phyloP scores from a whole-genome alignment of 805 yeast species.

The Lipomyces lipofer region DNA sequence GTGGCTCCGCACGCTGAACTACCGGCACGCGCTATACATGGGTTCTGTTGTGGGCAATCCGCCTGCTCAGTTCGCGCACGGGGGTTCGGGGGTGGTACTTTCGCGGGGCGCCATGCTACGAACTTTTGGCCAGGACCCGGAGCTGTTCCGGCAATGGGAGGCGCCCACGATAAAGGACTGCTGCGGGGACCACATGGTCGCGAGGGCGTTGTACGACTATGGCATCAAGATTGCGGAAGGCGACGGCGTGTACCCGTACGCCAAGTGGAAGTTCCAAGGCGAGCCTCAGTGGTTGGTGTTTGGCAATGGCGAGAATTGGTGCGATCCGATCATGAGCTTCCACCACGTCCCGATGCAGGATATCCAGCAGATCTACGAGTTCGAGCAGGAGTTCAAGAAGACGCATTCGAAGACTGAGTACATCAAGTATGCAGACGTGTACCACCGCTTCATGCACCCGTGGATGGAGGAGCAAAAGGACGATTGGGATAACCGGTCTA shows the following conservation, averaged over 20 bases:
- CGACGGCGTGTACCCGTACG: constrained; percentile 18
- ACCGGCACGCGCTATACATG: constrained; percentile 37
- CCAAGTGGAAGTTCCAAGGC: constrained; percentile 37
- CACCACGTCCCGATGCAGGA: constrained; percentile 37
- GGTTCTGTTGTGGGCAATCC: constrained; percentile 36
- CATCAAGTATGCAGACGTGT: constrained; percentile 37
- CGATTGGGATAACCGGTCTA: constrained; percentile 26
- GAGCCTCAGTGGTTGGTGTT: constrained; percentile 31
- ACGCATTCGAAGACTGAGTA: constrained; percentile 8
- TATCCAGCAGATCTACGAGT: constrained; percentile 36
- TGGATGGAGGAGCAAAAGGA: constrained; percentile 16
- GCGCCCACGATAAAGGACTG: constrained; percentile 29
- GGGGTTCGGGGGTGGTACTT: constrained; percentile 42
- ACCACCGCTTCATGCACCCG: constrained; percentile 37
- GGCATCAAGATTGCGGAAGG: constrained; percentile 22
- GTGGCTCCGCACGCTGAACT: constrained; percentile 33
- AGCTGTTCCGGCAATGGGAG: constrained; percentile 29
- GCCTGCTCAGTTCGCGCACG: constrained; percentile 40
- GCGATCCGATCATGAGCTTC: constrained; percentile 38
- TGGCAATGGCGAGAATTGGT: constrained; percentile 33
- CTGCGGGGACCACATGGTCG: constrained; percentile 43
- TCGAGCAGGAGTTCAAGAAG: constrained; percentile 35
- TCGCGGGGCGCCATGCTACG: constrained; percentile 40
- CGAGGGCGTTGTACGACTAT: constrained; percentile 32
- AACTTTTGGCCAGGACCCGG: constrained; percentile 35